phyloP scores from a whole-genome alignment of 345 rosid species.

The Brassica napus region Da-Ae NC_063438.1:18632001-18632500 shows the following conservation, averaged over 20 bases:
- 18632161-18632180: conserved; percentile 64
- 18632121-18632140: conserved; percentile 42
- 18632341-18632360: conserved; percentile 5
- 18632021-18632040: conserved; percentile 13
- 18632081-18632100: conserved; percentile 18
- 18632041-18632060: background rate
- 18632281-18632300: conserved; percentile 19
- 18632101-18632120: background rate
- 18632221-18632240: conserved; percentile 9
- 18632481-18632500: conserved; percentile 68
- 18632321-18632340: conserved; percentile 19
- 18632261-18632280: background rate
- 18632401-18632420: conserved; percentile 16
- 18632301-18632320: background rate
- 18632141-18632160: conserved; percentile 94
- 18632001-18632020: conserved; percentile 3
- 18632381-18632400: background rate
- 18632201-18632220: conserved; percentile 50
- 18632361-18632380: background rate
- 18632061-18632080: conserved; percentile 20
- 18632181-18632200: conserved; percentile 92
- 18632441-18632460: background rate
- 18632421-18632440: background rate
- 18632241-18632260: background rate
- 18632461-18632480: conserved; percentile 3